Evolutionary conservation across 2,329 filamentous ascomycete genomes (phyloP), one percentile per base, ranked within the genome.

Genomic region (Pezicula radicicola): DNA sequence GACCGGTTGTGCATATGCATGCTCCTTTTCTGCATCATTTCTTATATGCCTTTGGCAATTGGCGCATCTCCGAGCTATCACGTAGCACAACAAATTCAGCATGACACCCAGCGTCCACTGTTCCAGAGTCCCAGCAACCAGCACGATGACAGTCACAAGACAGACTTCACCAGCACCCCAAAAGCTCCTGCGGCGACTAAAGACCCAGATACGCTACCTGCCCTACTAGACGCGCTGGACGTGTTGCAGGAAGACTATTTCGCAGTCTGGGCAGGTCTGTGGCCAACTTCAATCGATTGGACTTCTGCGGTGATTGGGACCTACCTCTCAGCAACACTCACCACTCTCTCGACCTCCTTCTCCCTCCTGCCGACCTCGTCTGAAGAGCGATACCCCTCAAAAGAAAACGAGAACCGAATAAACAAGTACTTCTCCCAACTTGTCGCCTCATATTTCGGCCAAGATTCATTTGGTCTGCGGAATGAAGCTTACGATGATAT

Each of bases 211-310:
- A 58, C 56, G 4, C 52, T 65, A 33, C 53, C 56, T 18, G 58
- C 57, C 35, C 51, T 68, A 39, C 52, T 88, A 44, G 69, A 78
- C 46, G 87, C 89, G 6, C 76, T 97, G 56, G 77, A 83, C 44
- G 83, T 87, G 6, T 83, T 97, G 77, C 91, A 97, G 67, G 76
- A 81, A 48, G 74, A 78, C 25, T 96, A 91, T 71, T 97, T 94
- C 66, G 79, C 84, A 44, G 72, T 87, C 4, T 88, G 88, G 78
- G 74, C 87, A 35, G 91, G 89, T 10, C 91, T 84, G 25, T 97
- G 92, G 90, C 90, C 91, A 0, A 77, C 78, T 1, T 81, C 89
- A 30, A 97, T 96, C 63, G 93, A 97, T 72, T 97, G 93, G 93
- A 97, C 93, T 0, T 87, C 85, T 16, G 92, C 93, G 4, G 90